Conservation (phyloP, 2,329 filamentous ascomycete genomes). For the Microdochium nivale region DNA sequence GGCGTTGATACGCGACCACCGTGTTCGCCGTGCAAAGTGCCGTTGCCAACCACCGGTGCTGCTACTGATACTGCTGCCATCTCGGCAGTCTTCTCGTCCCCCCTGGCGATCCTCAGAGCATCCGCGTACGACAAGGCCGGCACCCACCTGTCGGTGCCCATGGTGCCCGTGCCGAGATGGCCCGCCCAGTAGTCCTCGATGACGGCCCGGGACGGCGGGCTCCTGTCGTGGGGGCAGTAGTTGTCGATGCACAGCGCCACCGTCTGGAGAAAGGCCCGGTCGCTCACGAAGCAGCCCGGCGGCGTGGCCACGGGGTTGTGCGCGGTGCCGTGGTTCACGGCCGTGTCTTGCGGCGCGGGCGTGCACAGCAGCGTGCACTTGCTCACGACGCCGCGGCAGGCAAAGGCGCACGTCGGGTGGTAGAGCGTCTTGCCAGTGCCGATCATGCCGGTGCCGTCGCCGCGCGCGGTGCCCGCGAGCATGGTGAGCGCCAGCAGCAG, state of each 20-base stretch:
- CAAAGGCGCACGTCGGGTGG: constrained; percentile 7
- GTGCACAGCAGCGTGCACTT: constrained; percentile 19
- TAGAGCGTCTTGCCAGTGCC: constrained; percentile 9
- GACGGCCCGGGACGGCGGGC: constrained; percentile 6
- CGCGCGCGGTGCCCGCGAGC: neutral
- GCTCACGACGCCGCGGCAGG: constrained; percentile 13
- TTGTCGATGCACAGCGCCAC: constrained; percentile 24
- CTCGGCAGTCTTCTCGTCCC: neutral
- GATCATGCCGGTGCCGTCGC: constrained; percentile 7
- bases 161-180: constrained; percentile 17
- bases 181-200: constrained; percentile 19
- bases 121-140: constrained; percentile 19
- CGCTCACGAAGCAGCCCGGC: constrained; percentile 17
- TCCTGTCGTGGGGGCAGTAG: constrained; percentile 16
- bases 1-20: neutral
- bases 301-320: constrained; percentile 14
- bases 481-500: neutral
- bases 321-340: constrained; percentile 13
- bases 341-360: neutral
- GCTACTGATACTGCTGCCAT: neutral
- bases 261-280: constrained; percentile 20
- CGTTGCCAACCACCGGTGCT: too few relatives aligned
- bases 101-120: constrained; percentile 7
- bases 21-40: neutral
- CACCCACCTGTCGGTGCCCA: constrained; percentile 12